Evolutionary conservation across 148 eudicot species (phyloP), one percentile per base, ranked within the genome.

Genomic region (Persicaria tinctoria): DNA sequence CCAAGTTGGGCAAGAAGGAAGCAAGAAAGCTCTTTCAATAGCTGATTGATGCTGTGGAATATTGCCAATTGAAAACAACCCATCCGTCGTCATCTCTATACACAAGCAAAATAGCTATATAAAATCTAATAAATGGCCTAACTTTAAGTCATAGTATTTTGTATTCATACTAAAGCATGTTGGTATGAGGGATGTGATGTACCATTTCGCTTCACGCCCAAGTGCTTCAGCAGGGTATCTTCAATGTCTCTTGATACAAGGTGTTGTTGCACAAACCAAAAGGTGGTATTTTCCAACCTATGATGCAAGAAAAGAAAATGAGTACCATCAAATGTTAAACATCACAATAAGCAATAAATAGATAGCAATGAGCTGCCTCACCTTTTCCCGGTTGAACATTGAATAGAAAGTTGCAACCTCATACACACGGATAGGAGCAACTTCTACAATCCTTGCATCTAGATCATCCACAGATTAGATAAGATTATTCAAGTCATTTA

Each of bases 351-450:
- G 18, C 17, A 1, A 10, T 10, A 54, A 1, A 54, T 14, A 54
- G 18, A 54, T 18, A 54, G 18, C 51, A 49, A 49, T 49, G 51
- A 49, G 4, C 51, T 54, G 57, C 57, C 85, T 83, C 70, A 91
- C 98, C 96, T 90, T 94, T 75, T 86, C 64, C 27, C 98, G 80
- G 76, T 94, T 94, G 78, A 94, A 94, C 98, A 94, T 94, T 20
- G 98, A 91, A 79, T 94, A 94, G 80, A 94, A 94, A 74, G 98
- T 94, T 51, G 93, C 97, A 80, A 94, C 98, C 86, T 94, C 98
- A 74, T 84, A 94, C 10, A 94, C 98, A 82, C 97, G 97, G 80
- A 94, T 94, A 20, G 98, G 98, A 82, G 98, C 93, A 79, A 94
- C 98, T 84, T 90, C 97, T 68, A 94, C 81, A 54, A 94, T 79